Conservation (phyloP, 495 filamentous ascomycete species). For the Niebla homalea region DNA sequence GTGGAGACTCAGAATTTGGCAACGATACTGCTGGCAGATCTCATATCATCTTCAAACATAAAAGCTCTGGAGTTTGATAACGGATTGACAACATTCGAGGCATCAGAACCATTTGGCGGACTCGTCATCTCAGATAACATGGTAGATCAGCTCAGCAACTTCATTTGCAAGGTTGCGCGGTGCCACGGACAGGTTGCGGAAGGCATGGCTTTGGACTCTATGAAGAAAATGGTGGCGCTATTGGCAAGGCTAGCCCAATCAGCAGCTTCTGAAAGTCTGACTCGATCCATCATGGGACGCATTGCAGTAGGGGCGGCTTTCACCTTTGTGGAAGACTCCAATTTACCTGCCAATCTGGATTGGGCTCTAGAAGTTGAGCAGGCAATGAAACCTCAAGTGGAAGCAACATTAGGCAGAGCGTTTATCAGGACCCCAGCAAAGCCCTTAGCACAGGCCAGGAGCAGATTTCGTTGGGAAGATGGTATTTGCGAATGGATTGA, state of each 20-base stretch:
- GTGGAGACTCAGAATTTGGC: background rate
- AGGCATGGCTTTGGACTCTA: background rate
- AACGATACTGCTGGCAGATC: background rate
- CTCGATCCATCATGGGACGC: constrained; percentile 19
- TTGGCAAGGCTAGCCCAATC: background rate
- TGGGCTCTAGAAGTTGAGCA: constrained; percentile 37
- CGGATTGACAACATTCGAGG: background rate
- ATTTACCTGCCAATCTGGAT: constrained; percentile 34
- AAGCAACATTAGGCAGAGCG: constrained; percentile 9
- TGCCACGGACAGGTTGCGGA: background rate
- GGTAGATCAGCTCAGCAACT: background rate
- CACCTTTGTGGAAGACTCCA: constrained; percentile 31
- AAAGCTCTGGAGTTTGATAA: background rate
- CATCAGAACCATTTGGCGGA: background rate
- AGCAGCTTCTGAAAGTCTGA: background rate
- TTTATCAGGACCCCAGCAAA: constrained; percentile 13
- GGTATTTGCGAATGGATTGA: constrained; percentile 42
- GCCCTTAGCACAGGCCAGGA: constrained; percentile 7
- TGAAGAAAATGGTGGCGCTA: background rate
- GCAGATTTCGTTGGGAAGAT: constrained; percentile 41
- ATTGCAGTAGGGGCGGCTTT: constrained; percentile 37
- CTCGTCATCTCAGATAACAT: background rate
- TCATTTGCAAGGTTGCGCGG: background rate
- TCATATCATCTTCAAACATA: background rate
- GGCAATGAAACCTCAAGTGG: constrained; percentile 16